These are phyloP conservation scores for Neopestalotiopsis rosae DNA, from an alignment of 2,329 filamentous ascomycete species.

Conservation along the genomic window DNA sequence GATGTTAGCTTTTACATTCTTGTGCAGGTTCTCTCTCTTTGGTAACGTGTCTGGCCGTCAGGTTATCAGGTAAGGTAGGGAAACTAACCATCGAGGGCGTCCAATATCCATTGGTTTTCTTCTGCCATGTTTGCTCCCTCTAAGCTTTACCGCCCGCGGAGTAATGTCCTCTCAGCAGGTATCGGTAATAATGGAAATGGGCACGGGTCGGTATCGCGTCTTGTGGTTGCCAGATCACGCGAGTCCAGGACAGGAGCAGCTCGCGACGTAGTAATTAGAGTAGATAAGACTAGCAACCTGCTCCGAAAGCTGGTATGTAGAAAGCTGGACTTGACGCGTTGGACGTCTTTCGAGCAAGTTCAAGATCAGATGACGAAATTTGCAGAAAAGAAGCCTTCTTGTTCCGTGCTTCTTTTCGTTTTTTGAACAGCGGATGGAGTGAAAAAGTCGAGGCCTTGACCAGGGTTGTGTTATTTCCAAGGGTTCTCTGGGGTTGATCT, in stretches of 20 bases:
- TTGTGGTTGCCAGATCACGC: neutral
- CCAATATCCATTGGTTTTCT: constrained; percentile 32
- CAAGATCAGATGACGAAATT: neutral
- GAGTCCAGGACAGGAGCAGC: neutral
- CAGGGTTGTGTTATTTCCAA: constrained; percentile 1
- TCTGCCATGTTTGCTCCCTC: constrained; percentile 6
- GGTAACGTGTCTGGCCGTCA: neutral
- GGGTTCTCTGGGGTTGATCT: constrained; percentile 1
- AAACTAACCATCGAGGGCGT: constrained; percentile 33
- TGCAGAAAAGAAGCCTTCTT: neutral
- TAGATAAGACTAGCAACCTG: neutral
- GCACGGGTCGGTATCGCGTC: neutral
- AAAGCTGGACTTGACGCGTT: neutral
- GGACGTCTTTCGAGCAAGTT: neutral
- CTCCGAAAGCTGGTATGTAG: too few relatives aligned
- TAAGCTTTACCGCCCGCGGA: neutral
- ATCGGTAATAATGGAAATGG: neutral
- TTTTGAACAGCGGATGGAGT: neutral
- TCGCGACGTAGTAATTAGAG: neutral
- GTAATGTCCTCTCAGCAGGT: neutral
- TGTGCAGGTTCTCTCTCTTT: neutral
- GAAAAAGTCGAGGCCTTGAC: neutral
- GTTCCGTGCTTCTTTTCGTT: neutral
- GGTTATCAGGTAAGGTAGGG: neutral
- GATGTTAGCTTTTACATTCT: constrained; percentile 15